phyloP scores from a whole-genome alignment of 805 yeast species.

The Candida boleticola region DNA sequence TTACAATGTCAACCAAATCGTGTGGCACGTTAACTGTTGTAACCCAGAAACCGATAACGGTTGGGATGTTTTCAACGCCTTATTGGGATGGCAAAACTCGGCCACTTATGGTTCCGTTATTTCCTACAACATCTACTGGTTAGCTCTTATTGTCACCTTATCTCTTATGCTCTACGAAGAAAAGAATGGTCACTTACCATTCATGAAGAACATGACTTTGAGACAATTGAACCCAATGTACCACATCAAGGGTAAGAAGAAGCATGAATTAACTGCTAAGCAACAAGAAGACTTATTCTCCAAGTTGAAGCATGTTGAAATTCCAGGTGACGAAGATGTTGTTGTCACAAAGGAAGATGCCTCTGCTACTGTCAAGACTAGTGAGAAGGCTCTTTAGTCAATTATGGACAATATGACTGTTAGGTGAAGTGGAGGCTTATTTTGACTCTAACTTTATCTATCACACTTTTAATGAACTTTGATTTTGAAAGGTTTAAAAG shows the following conservation, averaged over 20 bases:
- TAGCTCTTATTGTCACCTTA: constrained; percentile 55
- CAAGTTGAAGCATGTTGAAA: constrained; percentile 22
- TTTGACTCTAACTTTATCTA: too few relatives aligned
- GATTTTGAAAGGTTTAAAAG: too few relatives aligned
- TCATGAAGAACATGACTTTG: constrained; percentile 44
- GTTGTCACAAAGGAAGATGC: background rate
- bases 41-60: constrained; percentile 89
- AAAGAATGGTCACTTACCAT: constrained; percentile 77
- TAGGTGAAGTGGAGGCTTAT: too few relatives aligned
- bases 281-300: constrained; percentile 37
- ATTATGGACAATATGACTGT: too few relatives aligned
- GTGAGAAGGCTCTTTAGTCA: background rate
- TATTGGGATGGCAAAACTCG: constrained; percentile 96
- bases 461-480: too few relatives aligned
- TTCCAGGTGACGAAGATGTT: constrained; percentile 15
- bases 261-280: constrained; percentile 32
- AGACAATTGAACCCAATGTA: constrained; percentile 66
- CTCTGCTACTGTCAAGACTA: background rate
- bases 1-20: constrained; percentile 72
- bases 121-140: constrained; percentile 88
- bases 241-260: constrained; percentile 66
- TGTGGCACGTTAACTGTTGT: constrained; percentile 98
- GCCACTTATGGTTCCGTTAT: constrained; percentile 92
- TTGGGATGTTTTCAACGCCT: constrained; percentile 95
- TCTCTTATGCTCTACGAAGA: constrained; percentile 76